Base-by-base conservation (phyloP, 2,329 filamentous ascomycete species). In the Exophiala sideris region DNA sequence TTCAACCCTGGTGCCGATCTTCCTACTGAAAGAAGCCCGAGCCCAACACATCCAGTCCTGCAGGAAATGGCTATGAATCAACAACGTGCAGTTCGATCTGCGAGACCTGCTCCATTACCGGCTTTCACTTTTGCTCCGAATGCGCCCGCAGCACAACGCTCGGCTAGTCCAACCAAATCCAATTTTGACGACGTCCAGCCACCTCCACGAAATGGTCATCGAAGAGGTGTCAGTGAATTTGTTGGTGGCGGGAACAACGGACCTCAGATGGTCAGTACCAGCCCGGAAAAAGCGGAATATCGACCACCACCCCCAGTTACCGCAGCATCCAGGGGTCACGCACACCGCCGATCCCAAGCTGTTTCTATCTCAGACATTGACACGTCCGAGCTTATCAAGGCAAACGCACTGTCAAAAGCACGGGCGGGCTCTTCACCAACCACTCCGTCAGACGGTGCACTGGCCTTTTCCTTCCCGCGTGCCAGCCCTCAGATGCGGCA, bases 141-240 rank as follows among this genome's bases (percentile, higher is more conserved):
- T 34, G 29, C 50, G 20, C 16, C 52, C 4, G n/a, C 55, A 14
- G 45, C 52, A 32, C 56, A 61, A 24, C 42, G 44, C 2, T 57
- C 63, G 21, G 58, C 58, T 4, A 65, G 63, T 52, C 63, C 63
- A n/a, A 65, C 62, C 18, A 62, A 61, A 49, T 38, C 56, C 14
- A 50, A 29, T 18, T 58, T 57, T 48, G 44, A 21, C 10, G 52
- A 61, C 10, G 34, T 39, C 10, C 56, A 59, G 14, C 54, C 45
- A 39, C 21, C 53, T 4, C 45, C 48, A 38, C 48, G 51, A 12
- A 48, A 49, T 29, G 84, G 85, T 18, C 88, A 91, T 67, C 81
- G 86, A 64, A 82, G 91, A 65, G 88, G 88, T 50, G 87, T 85
- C 24, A 96, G 91, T 68, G 91, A 96, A 68, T 91, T 95, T 65